Conservation (phyloP, 2,329 filamentous ascomycete species). For the Cordyceps cateniannulata region DNA sequence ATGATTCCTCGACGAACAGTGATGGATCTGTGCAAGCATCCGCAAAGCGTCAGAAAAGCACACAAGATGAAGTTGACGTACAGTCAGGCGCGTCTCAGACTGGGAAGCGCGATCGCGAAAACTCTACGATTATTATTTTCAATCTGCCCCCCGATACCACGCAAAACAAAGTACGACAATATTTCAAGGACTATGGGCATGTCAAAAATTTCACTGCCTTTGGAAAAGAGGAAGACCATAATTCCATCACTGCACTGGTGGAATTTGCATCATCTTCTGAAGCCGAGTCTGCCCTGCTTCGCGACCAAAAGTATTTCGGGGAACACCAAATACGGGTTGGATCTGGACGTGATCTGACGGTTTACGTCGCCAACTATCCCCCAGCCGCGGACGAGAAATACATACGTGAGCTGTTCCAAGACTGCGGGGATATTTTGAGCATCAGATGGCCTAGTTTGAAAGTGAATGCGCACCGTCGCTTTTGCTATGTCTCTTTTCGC, state of each 20-base stretch:
- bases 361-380: slow-evolving; percentile 90
- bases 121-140: slow-evolving; percentile 75
- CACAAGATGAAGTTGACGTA: slow-evolving; percentile 25
- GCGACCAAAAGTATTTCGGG: slow-evolving; percentile 73
- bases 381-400: slow-evolving; percentile 65
- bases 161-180: slow-evolving; percentile 72
- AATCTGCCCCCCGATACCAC: slow-evolving; percentile 66
- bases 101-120: slow-evolving; percentile 78
- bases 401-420: slow-evolving; percentile 61
- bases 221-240: slow-evolving; percentile 55
- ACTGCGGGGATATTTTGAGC: slow-evolving; percentile 75
- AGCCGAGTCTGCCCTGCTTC: slow-evolving; percentile 70
- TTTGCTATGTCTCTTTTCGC: slow-evolving; percentile 92
- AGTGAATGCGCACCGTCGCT: slow-evolving; percentile 79
- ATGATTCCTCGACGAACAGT: slow-evolving; percentile 49
- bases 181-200: slow-evolving; percentile 84
- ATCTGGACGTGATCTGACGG: slow-evolving; percentile 68
- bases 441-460: slow-evolving; percentile 89
- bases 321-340: slow-evolving; percentile 67
- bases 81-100: slow-evolving; percentile 19
- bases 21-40: slow-evolving; percentile 35
- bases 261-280: slow-evolving; percentile 82
- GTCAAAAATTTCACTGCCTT: slow-evolving; percentile 68
- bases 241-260: slow-evolving; percentile 65
- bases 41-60: slow-evolving; percentile 61